Conservation (phyloP, 345 rosid genomes). For the Durio zibethinus region DNA sequence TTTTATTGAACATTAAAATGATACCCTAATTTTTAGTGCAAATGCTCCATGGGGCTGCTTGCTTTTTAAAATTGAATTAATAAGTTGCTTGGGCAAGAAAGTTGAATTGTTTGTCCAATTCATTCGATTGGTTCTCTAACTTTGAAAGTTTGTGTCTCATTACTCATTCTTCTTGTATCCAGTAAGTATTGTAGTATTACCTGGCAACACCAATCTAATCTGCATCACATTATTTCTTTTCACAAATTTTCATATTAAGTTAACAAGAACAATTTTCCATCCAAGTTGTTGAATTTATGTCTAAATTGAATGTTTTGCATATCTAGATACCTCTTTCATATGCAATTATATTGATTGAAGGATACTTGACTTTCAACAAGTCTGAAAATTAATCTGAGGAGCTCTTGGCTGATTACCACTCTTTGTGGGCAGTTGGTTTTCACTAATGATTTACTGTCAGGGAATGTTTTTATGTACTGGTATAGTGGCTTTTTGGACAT, state of each 20-base stretch:
- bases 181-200: neutral
- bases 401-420: constrained; percentile 28
- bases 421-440: constrained; percentile 52
- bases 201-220: neutral
- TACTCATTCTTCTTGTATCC: neutral
- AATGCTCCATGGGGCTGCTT: neutral
- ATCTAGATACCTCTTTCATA: neutral
- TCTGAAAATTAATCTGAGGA: neutral
- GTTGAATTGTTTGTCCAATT: neutral
- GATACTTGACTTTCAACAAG: neutral
- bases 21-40: neutral
- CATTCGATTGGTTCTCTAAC: neutral
- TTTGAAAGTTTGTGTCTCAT: neutral
- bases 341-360: neutral
- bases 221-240: neutral
- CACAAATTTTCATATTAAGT: neutral
- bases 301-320: neutral
- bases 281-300: neutral
- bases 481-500: constrained; percentile 75
- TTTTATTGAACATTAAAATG: neutral
- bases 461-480: constrained; percentile 64
- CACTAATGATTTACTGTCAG: constrained; percentile 70
- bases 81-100: neutral
- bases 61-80: neutral
- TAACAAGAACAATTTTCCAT: neutral